These are phyloP conservation scores for Penicillium mononematosum DNA, from an alignment of 495 filamentous ascomycete species.

Conservation along the genomic window DNA sequence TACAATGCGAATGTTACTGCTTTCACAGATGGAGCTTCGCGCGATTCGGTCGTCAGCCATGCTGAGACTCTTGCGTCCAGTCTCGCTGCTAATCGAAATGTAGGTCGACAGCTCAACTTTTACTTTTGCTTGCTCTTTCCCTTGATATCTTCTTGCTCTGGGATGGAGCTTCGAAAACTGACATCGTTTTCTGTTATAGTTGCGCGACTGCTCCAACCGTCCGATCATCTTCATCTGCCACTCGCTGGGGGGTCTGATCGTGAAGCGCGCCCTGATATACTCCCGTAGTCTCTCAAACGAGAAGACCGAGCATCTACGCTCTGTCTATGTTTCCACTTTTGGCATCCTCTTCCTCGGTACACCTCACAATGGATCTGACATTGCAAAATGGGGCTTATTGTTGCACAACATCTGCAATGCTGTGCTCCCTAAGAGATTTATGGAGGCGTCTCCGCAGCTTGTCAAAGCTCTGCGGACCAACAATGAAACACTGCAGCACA, in stretches of 20 bases:
- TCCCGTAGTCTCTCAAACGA: slow-evolving; percentile 62
- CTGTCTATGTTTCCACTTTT: slow-evolving; percentile 79
- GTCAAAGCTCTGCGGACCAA: slow-evolving; percentile 71
- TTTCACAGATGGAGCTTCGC: slow-evolving; percentile 59
- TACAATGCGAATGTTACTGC: slow-evolving; percentile 78
- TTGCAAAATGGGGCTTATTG: slow-evolving; percentile 73
- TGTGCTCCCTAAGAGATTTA: slow-evolving; percentile 66
- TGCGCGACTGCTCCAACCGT: slow-evolving; percentile 53
- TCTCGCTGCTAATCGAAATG: slow-evolving; percentile 57
- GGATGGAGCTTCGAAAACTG: not conserved
- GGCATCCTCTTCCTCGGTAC: slow-evolving; percentile 85
- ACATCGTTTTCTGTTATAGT: slow-evolving; percentile 29
- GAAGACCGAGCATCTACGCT: slow-evolving; percentile 70
- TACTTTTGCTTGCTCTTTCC: slow-evolving; percentile 34
- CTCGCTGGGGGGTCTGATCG: slow-evolving; percentile 77
- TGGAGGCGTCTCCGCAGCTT: slow-evolving; percentile 69
- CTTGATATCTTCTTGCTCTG: not conserved
- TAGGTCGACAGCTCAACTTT: slow-evolving; percentile 27
- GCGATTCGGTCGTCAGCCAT: slow-evolving; percentile 79
- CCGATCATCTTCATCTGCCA: slow-evolving; percentile 88
- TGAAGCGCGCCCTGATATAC: slow-evolving; percentile 69
- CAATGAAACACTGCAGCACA: slow-evolving; percentile 77
- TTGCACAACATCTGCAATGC: slow-evolving; percentile 70
- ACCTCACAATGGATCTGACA: slow-evolving; percentile 76
- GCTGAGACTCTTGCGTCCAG: slow-evolving; percentile 73